phyloP scores from a whole-genome alignment of 805 yeast genomes.

The Ogataea chonburiensis region DNA sequence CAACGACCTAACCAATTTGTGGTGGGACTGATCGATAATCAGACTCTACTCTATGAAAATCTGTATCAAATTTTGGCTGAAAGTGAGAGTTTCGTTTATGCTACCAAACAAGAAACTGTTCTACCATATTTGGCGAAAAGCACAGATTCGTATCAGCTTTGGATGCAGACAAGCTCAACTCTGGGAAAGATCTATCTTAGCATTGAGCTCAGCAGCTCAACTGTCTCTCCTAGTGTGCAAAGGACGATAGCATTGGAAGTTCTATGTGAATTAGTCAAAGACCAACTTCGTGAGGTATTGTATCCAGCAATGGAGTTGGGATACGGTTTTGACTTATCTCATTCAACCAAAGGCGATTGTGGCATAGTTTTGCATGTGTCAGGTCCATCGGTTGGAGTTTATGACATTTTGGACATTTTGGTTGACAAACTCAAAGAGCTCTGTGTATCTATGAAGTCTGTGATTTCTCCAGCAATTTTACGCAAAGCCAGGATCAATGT shows the following conservation, averaged over 20 bases:
- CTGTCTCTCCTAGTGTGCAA: constrained; percentile 34
- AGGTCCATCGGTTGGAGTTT: constrained; percentile 49
- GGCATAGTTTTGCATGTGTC: constrained; percentile 51
- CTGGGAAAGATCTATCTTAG: constrained; percentile 41
- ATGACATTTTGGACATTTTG: constrained; percentile 35
- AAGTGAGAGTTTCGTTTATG: constrained; percentile 34
- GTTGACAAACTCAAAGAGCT: constrained; percentile 33
- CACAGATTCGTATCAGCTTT: constrained; percentile 43
- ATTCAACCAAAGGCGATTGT: constrained; percentile 54
- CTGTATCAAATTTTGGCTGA: constrained; percentile 28
- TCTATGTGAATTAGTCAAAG: constrained; percentile 46
- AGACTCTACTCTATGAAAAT: constrained; percentile 10
- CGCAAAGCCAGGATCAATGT: constrained; percentile 47
- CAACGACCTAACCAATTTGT: constrained; percentile 39
- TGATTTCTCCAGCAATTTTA: constrained; percentile 36
- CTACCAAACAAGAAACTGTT: constrained; percentile 31
- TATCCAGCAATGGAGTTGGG: constrained; percentile 58
- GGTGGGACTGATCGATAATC: constrained; percentile 34
- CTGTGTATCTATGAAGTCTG: constrained; percentile 8
- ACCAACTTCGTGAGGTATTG: constrained; percentile 38
- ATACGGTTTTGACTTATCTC: constrained; percentile 53
- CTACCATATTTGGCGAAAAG: constrained; percentile 39
- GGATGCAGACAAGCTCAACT: constrained; percentile 46
- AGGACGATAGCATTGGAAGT: constrained; percentile 53
- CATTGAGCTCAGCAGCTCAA: constrained; percentile 42